Conservation (phyloP, 106 monocot species). For the Apostasia shenzhenica region DNA sequence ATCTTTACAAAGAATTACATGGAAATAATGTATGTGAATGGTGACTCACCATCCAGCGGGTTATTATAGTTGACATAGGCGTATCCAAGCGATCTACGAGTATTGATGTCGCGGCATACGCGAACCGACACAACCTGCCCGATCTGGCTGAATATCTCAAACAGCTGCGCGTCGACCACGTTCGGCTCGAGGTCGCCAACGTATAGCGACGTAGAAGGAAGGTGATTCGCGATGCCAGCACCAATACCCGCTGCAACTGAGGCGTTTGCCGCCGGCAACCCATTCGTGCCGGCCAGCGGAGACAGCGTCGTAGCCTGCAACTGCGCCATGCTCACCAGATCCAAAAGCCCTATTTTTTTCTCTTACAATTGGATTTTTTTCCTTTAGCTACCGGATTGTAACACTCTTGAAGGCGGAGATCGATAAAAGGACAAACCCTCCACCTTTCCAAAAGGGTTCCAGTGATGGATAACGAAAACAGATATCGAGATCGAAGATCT, state of each 20-base stretch:
- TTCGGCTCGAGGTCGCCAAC: conserved; percentile 49
- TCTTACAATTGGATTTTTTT: not conserved
- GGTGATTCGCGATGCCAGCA: conserved; percentile 12
- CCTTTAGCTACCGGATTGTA: no score
- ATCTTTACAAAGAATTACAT: no score
- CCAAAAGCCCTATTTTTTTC: no score
- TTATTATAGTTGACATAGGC: conserved; percentile 60
- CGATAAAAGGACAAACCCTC: no score
- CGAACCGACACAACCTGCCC: conserved; percentile 49
- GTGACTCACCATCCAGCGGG: conserved; percentile 28
- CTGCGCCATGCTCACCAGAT: conserved; percentile 1
- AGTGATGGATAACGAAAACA: no score
- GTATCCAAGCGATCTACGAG: conserved; percentile 48
- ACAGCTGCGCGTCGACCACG: conserved; percentile 53
- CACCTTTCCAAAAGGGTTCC: no score
- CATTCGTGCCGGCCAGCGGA: not conserved
- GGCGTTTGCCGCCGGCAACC: not conserved
- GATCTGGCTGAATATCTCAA: conserved; percentile 39
- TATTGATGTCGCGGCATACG: conserved; percentile 43
- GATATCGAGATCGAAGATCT: no score
- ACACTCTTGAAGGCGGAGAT: no score
- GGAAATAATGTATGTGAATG: no score
- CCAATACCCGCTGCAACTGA: not conserved
- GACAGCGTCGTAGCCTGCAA: not conserved
- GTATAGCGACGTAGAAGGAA: conserved; percentile 38